Percentiles rank a stretch among this genome's conserved stretches.
Conservation (phyloP, 176 grass and related monocot genomes). For the Lolium multiflorum region DNA sequence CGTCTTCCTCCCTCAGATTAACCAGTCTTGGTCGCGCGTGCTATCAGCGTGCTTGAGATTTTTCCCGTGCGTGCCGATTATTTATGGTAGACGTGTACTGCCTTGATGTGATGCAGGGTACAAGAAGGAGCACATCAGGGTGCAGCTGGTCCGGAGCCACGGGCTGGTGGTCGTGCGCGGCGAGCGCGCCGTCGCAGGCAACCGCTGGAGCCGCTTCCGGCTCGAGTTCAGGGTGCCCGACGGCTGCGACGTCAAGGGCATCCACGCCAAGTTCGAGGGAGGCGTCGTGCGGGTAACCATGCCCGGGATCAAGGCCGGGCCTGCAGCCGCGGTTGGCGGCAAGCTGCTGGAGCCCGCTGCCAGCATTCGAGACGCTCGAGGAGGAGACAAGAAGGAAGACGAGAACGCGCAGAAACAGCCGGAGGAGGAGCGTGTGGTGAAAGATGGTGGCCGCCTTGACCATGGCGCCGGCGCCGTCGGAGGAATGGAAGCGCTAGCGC, state of each 20-base stretch:
- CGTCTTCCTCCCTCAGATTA: too few relatives aligned
- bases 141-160: slow-evolving; percentile 57
- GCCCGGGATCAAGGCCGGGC: slow-evolving; percentile 31
- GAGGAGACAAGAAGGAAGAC: not conserved
- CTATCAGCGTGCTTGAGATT: too few relatives aligned
- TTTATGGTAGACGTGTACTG: too few relatives aligned
- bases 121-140: slow-evolving; percentile 72
- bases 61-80: too few relatives aligned
- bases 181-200: slow-evolving; percentile 46
- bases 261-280: slow-evolving; percentile 66
- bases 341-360: not conserved
- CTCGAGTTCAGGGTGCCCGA: slow-evolving; percentile 57
- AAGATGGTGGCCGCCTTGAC: not conserved
- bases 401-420: slow-evolving; percentile 18
- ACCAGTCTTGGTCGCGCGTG: not conserved
- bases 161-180: slow-evolving; percentile 61
- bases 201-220: slow-evolving; percentile 69
- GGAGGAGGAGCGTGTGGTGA: not conserved
- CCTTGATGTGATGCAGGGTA: slow-evolving; percentile 48
- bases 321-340: not conserved
- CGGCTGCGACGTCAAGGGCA: slow-evolving; percentile 53
- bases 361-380: not conserved
- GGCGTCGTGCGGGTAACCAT: slow-evolving; percentile 57
- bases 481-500: not conserved
- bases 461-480: not conserved